Base-by-base conservation (phyloP, 768 basidiomycete genomes). In the Xanthoconium stramineum region DNA sequence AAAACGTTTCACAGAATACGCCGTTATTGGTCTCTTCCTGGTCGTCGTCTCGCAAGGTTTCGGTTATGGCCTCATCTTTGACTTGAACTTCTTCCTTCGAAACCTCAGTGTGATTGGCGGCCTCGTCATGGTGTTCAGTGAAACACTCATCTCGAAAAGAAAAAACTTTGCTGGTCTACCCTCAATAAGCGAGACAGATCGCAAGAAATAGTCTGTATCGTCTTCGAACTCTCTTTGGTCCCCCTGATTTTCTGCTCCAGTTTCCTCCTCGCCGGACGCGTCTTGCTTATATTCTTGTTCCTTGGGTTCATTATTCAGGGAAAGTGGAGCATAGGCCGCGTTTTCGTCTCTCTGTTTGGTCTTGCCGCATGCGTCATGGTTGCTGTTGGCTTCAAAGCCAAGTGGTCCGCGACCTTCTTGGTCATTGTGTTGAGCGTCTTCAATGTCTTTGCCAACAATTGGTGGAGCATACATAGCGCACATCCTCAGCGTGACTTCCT, bases 31-130 rank as follows among this genome's bases (percentile, higher is more conserved):
- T 63, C 88, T 99, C 45, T 81, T 98, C 52, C 80, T 78, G 48
- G 97, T 98, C 48, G 95, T 99, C 54, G 75, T 98, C 64, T 84
- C 94, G 44, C 97, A 99, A 75, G 96, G 96, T 44, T 90, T 99
- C 64, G 97, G 97, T 63, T 99, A 99, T 68, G 97, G 97, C 35
- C 90, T 99, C 71, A 96, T 99, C 68, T 99, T 99, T 74, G 97
- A 98, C 80, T 82, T 98, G 72, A 98, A 91, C 77, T 99, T 99
- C 83, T 99, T 99, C 93, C 88, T 98, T 44, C 94, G 97, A 72
- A 99, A 98, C 75, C 81, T 99, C 54, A 91, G 88, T 59, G 97
- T 99, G 69, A 94, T 98, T 59, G 97, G 97, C 53, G 97, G 97
- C 52, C 85, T 99, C 45, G 87, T 99, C 75, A 99, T 99, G 97